A percentile compares a stretch with the other conserved stretches of the same genome.
Conservation (phyloP, 306 rosid genomes). For the Sesbania bispinosa region DNA sequence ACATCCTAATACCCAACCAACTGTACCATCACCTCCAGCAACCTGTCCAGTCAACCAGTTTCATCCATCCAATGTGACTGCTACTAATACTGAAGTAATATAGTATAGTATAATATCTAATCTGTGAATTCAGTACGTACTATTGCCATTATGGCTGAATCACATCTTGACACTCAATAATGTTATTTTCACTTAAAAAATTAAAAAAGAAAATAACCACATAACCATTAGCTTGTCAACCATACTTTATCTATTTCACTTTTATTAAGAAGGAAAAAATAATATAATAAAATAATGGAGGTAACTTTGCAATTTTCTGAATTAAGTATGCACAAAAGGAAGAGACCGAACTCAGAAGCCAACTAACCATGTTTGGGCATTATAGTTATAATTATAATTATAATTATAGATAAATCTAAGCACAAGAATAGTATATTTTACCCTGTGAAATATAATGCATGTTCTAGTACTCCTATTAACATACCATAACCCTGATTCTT, state of each 20-base stretch:
- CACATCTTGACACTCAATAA: conserved; percentile 4
- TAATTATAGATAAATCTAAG: background rate
- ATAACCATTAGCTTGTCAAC: too few relatives aligned
- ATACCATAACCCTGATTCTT: conserved; percentile 85
- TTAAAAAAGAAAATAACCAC: background rate
- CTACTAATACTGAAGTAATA: background rate
- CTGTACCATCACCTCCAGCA: conserved; percentile 99
- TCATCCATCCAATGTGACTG: conserved; percentile 23
- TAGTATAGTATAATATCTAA: background rate
- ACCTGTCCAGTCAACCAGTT: conserved; percentile 62
- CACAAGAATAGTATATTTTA: background rate
- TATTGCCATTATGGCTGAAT: background rate
- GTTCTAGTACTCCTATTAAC: conserved; percentile 17
- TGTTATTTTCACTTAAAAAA: background rate
- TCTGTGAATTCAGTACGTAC: background rate
- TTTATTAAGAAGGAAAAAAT: background rate
- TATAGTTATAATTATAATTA: background rate
- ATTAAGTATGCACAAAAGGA: background rate
- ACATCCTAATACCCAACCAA: conserved; percentile 97
- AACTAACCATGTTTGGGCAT: conserved; percentile 2
- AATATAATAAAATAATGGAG: background rate
- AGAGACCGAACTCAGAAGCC: background rate
- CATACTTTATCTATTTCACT: too few relatives aligned
- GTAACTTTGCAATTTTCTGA: background rate
- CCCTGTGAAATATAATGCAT: background rate